Evolutionary conservation across 2,329 filamentous ascomycete species (phyloP), one percentile per base, ranked within the genome.

Genomic region (Pseudogymnoascus sp.): DNA sequence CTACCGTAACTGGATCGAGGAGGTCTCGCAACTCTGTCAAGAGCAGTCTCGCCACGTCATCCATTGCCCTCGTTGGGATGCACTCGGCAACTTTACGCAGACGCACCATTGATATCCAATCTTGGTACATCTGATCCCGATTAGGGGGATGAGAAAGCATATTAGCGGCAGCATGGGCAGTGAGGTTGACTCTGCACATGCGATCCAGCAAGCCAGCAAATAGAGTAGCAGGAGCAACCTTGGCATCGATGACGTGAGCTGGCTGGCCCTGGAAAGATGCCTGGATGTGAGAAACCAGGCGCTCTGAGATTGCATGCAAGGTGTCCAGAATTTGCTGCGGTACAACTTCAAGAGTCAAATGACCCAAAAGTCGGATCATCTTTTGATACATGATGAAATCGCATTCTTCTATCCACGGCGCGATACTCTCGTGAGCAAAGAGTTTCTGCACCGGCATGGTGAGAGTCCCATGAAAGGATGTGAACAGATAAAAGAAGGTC

Each of bases 381-480:
- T 92, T 92, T 73, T 97, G 92, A 72, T 99, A 99, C 77, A 97
- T 89, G 35, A 93, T 82, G 76, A 94, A 95, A 73, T 99, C 94
- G 72, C 91, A 96, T 73, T 96, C 89, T 72, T 94, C 90, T 64
- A 99, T 95, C 94, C 94, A 99, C 1, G 88, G 83, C 2, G 92
- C 90, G 61, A 97, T 79, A 61, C 86, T 87, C 2, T 88, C 86
- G 70, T 96, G 86, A 12, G 87, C 86, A 69, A 99, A 88, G 2
- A 99, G 78, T 74, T 95, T 97, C 74, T 97, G 92, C 2, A 97
- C 93, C 5, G 94, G 94, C 74, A 97, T 95, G 0, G 94, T 99
- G 69, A 99, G 83, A 1, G 92, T 97, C 61, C 94, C 94, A 70
- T 96, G 91, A 73, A 99, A 97, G 0, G 93, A 94, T 5, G 89